Conservation (phyloP, 2,329 filamentous ascomycete genomes). For the Coniella lustricola region DNA sequence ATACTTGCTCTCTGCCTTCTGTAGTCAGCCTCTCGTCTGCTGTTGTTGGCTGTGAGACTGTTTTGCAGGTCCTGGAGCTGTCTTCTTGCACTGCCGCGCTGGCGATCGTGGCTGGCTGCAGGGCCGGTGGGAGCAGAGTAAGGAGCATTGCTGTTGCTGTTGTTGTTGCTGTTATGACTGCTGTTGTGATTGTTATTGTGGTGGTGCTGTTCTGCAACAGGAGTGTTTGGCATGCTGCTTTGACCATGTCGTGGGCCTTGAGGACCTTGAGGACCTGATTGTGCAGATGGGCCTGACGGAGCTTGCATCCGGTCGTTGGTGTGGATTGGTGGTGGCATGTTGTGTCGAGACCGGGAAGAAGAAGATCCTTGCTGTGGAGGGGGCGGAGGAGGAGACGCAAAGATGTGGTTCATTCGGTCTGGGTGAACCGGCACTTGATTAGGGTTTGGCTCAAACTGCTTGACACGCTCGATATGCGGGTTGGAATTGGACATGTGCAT, state of each 20-base stretch:
- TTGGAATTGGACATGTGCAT: constrained; percentile 18
- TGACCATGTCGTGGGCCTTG: constrained; percentile 14
- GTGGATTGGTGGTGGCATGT: constrained; percentile 20
- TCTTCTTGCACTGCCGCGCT: constrained; percentile 34
- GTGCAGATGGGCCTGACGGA: constrained; percentile 22
- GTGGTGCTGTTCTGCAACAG: constrained; percentile 22
- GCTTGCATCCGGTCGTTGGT: constrained; percentile 22
- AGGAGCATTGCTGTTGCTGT: constrained; percentile 12
- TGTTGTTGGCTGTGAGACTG: constrained; percentile 30
- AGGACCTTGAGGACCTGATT: too few species aligned
- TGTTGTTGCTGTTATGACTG: too few species aligned
- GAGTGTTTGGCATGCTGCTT: constrained; percentile 25
- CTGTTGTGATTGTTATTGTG: too few species aligned
- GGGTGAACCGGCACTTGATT: constrained; percentile 37
- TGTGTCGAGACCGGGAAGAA: constrained; percentile 16
- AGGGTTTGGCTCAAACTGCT: constrained; percentile 26
- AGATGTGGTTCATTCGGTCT: constrained; percentile 43
- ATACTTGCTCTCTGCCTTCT: constrained; percentile 30
- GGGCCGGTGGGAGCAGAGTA: constrained; percentile 25
- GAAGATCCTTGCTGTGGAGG: constrained; percentile 19
- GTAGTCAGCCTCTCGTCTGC: constrained; percentile 20
- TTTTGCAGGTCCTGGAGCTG: constrained; percentile 48
- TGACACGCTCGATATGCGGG: constrained; percentile 36
- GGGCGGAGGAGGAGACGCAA: constrained; percentile 25
- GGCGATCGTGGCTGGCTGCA: constrained; percentile 30